Evolutionary conservation across 2,329 filamentous ascomycete species (phyloP).

Genomic region (Aureobasidium sp.): DNA sequence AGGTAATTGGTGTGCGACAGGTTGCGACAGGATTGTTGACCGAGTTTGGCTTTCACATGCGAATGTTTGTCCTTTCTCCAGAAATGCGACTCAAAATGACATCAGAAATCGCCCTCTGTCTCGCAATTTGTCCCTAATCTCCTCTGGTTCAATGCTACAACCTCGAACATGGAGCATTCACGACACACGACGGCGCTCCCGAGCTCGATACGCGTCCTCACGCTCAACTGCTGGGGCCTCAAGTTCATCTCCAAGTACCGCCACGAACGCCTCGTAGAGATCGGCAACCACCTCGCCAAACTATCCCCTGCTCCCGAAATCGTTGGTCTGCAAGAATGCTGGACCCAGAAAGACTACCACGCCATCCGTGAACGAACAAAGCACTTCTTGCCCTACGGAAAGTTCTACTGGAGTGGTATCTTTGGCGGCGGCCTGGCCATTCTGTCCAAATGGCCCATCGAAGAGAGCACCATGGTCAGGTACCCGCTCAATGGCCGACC

Average conservation of each 20-base stretch:
- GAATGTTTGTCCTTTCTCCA: conserved; percentile 3
- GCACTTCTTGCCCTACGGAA: conserved; percentile 73
- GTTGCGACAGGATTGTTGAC: background rate
- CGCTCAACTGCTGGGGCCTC: conserved; percentile 95
- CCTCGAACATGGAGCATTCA: background rate
- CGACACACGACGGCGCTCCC: conserved; percentile 24
- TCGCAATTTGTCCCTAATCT: background rate
- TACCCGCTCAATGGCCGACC: conserved; percentile 92
- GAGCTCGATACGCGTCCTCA: conserved; percentile 63
- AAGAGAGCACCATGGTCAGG: conserved; percentile 73
- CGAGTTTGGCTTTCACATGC: conserved; percentile 10
- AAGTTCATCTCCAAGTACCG: conserved; percentile 76
- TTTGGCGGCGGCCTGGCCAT: conserved; percentile 87
- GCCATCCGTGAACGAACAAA: conserved; percentile 65
- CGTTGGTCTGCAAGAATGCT: conserved; percentile 92
- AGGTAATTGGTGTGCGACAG: background rate
- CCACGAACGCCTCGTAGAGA: conserved; percentile 68
- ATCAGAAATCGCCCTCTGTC: background rate
- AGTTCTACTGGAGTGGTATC: conserved; percentile 84
- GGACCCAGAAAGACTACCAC: conserved; percentile 75
- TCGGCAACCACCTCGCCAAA: conserved; percentile 67
- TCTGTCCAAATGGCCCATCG: conserved; percentile 83
- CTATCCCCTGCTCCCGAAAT: conserved; percentile 65
- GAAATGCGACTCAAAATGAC: background rate
- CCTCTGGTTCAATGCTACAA: background rate